Evolutionary conservation across 305 asterid genomes (phyloP).

Genomic region (Solanum hybrid): DNA sequence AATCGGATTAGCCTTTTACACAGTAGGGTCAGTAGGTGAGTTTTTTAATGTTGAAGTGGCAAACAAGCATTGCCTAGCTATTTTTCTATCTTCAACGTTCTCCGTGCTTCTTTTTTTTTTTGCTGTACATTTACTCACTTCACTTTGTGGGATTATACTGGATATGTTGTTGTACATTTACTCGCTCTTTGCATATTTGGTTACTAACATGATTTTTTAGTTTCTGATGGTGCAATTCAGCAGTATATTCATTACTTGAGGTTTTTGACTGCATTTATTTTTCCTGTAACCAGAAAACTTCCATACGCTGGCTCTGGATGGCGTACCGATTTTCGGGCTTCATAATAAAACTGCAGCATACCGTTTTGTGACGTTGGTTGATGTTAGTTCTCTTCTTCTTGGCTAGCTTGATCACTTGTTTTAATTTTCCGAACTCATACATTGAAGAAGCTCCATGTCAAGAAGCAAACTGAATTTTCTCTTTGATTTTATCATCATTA

Average conservation of each 20-base stretch:
- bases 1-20: not conserved
- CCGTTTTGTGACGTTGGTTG: constrained; percentile 95
- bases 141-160: not conserved
- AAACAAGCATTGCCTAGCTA: not conserved
- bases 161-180: not conserved
- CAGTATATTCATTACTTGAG: not conserved
- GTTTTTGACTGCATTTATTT: not conserved
- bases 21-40: not conserved
- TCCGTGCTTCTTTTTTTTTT: not conserved
- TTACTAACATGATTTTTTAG: not conserved
- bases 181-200: not conserved
- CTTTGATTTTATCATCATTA: constrained; percentile 13
- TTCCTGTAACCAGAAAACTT: constrained; percentile 49
- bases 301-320: constrained; percentile 90
- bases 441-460: not conserved
- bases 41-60: not conserved
- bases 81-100: not conserved
- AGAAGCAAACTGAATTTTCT: not conserved
- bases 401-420: not conserved
- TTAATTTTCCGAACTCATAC: not conserved
- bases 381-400: constrained; percentile 49
- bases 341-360: constrained; percentile 77
- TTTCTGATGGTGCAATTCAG: not conserved
- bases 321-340: constrained; percentile 77
- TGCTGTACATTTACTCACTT: not conserved